These are phyloP conservation scores for Aspergillus sparsus DNA, from an alignment of 495 filamentous ascomycete species.

Conservation along the genomic window DNA sequence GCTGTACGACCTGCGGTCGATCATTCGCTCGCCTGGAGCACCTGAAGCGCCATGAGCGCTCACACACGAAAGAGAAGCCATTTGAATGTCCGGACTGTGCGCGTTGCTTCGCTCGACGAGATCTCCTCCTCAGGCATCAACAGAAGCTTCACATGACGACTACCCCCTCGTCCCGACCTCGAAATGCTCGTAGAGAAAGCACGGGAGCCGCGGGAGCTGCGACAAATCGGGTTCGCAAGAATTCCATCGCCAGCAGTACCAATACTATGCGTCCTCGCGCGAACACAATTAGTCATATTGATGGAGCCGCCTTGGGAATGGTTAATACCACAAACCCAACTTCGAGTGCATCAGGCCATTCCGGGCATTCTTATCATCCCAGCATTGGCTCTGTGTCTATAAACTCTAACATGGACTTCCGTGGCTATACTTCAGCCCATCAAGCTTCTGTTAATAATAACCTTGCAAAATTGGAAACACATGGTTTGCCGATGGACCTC, in stretches of 20 bases:
- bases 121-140: conserved; percentile 91
- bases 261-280: conserved; percentile 82
- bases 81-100: conserved; percentile 97
- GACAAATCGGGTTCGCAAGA: conserved; percentile 82
- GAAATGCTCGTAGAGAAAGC: conserved; percentile 80
- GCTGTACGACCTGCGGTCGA: conserved; percentile 88
- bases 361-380: conserved; percentile 61
- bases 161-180: conserved; percentile 82
- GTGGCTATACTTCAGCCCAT: conserved; percentile 68
- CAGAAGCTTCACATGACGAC: conserved; percentile 99
- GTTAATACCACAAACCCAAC: conserved; percentile 62
- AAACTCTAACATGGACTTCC: conserved; percentile 63
- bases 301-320: conserved; percentile 71
- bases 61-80: conserved; percentile 98
- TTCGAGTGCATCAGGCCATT: conserved; percentile 47
- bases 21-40: conserved; percentile 96
- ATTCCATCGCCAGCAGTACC: conserved; percentile 72
- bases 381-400: conserved; percentile 67
- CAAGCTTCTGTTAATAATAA: conserved; percentile 58
- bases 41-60: conserved; percentile 96
- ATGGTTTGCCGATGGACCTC: conserved; percentile 63
- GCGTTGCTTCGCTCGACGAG: conserved; percentile 91
- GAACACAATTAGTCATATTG: conserved; percentile 96
- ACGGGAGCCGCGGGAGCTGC: conserved; percentile 70
- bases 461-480: conserved; percentile 82